Evolutionary conservation across 2,329 filamentous ascomycete genomes (phyloP), one percentile per base, ranked within the genome.

Genomic region (Erysiphe pulchra): DNA sequence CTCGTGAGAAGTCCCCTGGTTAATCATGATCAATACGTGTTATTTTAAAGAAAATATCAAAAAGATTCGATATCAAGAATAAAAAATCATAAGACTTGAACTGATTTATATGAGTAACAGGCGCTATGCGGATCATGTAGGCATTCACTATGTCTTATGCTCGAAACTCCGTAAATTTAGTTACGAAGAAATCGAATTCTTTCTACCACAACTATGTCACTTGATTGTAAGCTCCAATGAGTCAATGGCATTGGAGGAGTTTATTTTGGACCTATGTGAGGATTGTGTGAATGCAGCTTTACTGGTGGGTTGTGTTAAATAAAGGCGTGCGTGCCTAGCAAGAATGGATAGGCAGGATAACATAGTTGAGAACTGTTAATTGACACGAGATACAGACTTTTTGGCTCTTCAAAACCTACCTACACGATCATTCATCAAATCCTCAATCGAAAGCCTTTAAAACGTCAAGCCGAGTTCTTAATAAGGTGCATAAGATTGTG

Each of bases 121-220:
- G 57, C 81, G 82, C 56, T 90, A 90, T 65, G 80, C 82, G 60
- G 78, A 87, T 63, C 80, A 90, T 68, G 79, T 90, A 60, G 82
- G 82, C 56, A 87, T 90, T 58, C 81, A 87, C 64, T 84, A 87
- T 67, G 80, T 85, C 50, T 73, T 90, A 51, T 87, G 83, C 68
- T 80, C 78, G 56, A 90, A 90, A 71, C 70, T 90, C 59, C 80
- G 83, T 59, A 80, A 83, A 62, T 90, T 90, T 59, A 80, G 79
- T 52, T 90, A 87, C 65, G 80, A 85, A 66, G 81, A 90, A 63
- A 86, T 90, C 60, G 83, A 90, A 63, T 90, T 90, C 75, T 90
- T 87, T 67, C 71, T 90, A 44, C 82, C 82, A 50, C 80, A 84
- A 66, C 67, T 90, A 67, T 90, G 82, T 60, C 83, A 90, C 64